These are phyloP conservation scores for Phytophthora palmivora DNA, from an alignment of 352 stramenopile genomes.

Conservation along the genomic window DNA sequence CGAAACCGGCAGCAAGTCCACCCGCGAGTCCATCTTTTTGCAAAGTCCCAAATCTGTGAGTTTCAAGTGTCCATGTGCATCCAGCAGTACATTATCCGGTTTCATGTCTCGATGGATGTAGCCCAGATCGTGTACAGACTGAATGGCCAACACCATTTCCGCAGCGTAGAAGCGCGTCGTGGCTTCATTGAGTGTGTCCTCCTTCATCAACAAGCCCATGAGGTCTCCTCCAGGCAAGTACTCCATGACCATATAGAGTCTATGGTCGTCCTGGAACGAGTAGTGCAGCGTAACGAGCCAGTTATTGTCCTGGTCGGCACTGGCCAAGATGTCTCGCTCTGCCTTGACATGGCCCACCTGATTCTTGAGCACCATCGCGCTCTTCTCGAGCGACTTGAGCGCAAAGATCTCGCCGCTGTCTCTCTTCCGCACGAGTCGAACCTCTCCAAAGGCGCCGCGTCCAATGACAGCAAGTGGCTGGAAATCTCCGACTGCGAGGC, in stretches of 20 bases:
- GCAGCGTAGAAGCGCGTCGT: conserved; percentile 97
- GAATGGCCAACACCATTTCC: conserved; percentile 98
- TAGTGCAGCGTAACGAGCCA: conserved; percentile 98
- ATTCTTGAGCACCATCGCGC: conserved; percentile 92
- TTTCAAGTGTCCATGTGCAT: conserved; percentile 98
- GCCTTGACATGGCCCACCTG: conserved; percentile 97
- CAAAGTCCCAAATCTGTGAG: conserved; percentile 98
- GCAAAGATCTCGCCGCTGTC: conserved; percentile 90
- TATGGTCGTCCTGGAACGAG: conserved; percentile 95
- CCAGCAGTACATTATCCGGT: conserved; percentile 96
- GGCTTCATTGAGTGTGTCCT: conserved; percentile 94
- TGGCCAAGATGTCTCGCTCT: conserved; percentile 96
- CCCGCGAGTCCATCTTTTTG: conserved; percentile 96
- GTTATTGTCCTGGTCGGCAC: conserved; percentile 95
- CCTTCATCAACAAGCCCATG: conserved; percentile 99
- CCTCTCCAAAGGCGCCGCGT: conserved; percentile 98
- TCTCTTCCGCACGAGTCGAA: conserved; percentile 89
- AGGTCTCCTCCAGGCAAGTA: conserved; percentile 99
- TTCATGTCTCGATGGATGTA: conserved; percentile 99
- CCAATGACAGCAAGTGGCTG: conserved; percentile 97
- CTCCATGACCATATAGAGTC: conserved; percentile 98
- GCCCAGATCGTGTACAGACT: conserved; percentile 97
- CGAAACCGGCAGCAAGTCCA: conserved; percentile 78
- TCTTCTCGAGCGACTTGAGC: conserved; percentile 94
- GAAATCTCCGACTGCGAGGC: conserved; percentile 94